A percentile compares a stretch with the other conserved stretches of the same genome.
Evolutionary conservation across 2,329 filamentous ascomycete genomes (phyloP).

Genomic region (Ophiocordyceps camponoti-floridani): DNA sequence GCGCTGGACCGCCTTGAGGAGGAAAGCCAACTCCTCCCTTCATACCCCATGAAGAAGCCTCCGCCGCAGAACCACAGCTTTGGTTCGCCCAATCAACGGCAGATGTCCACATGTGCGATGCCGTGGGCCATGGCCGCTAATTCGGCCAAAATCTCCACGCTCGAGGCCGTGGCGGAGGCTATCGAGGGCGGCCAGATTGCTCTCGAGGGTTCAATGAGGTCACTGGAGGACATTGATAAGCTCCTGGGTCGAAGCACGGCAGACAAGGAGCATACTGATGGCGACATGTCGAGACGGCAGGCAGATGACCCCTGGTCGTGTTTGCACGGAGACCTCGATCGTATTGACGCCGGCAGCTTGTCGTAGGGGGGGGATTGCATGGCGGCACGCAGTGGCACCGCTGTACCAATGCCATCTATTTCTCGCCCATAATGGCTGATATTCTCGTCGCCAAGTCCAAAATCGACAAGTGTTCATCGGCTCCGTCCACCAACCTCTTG

Average conservation of each 20-base stretch:
- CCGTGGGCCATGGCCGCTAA: conserved; percentile 44
- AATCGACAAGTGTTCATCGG: conserved; percentile 85
- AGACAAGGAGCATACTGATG: conserved; percentile 4
- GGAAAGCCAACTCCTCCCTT: conserved; percentile 42
- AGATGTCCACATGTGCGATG: conserved; percentile 25
- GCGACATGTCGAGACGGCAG: conserved; percentile 4
- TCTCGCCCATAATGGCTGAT: conserved; percentile 47
- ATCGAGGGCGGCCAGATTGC: conserved; percentile 40
- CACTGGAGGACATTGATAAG: conserved; percentile 28
- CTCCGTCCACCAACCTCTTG: conserved; percentile 83
- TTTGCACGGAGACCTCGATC: conserved; percentile 29
- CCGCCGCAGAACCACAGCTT: conserved; percentile 19
- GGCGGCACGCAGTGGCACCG: no score
- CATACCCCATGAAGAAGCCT: conserved; percentile 24
- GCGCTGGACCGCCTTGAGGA: conserved; percentile 35
- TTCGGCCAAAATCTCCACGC: conserved; percentile 37
- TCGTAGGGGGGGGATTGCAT: no score
- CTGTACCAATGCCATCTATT: conserved; percentile 6
- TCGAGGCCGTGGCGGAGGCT: conserved; percentile 39
- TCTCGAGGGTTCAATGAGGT: conserved; percentile 31
- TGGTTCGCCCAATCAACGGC: conserved; percentile 16
- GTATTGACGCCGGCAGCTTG: background rate
- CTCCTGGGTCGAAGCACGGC: conserved; percentile 22
- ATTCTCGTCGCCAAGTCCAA: conserved; percentile 72
- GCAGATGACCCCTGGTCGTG: conserved; percentile 27